Conservation (phyloP, 1,284 basidiomycete species). For the Retiboletus fuscus region DNA sequence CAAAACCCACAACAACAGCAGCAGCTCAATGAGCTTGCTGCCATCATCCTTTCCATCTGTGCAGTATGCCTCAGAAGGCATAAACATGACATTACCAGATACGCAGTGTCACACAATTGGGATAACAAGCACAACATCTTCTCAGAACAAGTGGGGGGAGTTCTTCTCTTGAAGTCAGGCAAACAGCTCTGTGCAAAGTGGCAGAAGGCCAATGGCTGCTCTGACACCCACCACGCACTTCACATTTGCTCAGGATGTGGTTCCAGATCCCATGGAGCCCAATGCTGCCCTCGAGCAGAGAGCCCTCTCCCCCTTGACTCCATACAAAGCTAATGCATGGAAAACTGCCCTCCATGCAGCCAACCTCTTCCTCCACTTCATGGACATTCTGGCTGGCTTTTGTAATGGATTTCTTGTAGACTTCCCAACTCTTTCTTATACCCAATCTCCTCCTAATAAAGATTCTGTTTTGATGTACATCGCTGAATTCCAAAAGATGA, state of each 20-base stretch:
- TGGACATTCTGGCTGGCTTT: neutral
- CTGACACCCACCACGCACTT: neutral
- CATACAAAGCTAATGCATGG: neutral
- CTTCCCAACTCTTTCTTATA: neutral
- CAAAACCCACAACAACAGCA: too few relatives aligned
- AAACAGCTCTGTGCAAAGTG: neutral
- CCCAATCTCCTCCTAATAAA: too few relatives aligned
- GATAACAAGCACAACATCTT: neutral
- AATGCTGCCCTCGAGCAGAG: neutral
- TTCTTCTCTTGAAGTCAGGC: neutral
- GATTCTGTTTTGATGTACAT: neutral
- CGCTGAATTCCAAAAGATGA: neutral
- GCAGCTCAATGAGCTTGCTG: too few relatives aligned
- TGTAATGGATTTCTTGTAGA: neutral
- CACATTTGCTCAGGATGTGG: neutral
- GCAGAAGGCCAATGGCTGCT: neutral
- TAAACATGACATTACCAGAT: neutral
- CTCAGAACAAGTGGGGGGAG: neutral
- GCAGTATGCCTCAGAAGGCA: neutral
- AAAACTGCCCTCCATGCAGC: neutral
- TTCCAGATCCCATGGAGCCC: neutral
- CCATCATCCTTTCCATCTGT: conserved; percentile 9
- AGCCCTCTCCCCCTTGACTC: neutral
- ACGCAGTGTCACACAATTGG: neutral
- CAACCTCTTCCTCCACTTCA: neutral